Evolutionary conservation across 345 rosid species (phyloP).

Genomic region (Pistacia vera): DNA sequence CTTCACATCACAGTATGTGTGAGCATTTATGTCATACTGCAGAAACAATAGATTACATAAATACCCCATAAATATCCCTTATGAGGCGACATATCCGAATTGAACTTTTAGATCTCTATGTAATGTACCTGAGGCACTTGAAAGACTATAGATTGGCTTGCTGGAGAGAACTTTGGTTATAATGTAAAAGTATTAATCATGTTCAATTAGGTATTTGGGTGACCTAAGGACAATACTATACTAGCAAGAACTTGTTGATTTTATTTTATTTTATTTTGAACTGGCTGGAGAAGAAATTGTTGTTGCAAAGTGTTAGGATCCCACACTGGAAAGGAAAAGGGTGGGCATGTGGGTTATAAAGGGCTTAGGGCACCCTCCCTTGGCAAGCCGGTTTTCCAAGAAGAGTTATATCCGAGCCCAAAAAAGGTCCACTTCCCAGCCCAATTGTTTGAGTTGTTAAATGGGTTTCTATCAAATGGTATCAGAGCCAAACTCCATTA

Average conservation of each 20-base stretch:
- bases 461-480: too few species aligned
- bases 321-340: too few species aligned
- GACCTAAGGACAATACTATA: neutral
- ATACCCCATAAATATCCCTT: neutral
- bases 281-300: neutral
- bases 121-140: neutral
- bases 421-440: too few species aligned
- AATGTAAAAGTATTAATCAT: neutral
- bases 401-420: too few species aligned
- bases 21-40: neutral
- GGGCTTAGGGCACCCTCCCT: too few species aligned
- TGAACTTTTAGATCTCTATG: neutral
- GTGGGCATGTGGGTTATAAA: too few species aligned
- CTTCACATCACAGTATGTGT: neutral
- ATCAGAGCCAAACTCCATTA: too few species aligned
- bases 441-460: too few species aligned
- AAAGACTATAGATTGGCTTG: neutral
- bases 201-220: conserved; percentile 5
- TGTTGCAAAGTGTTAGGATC: neutral
- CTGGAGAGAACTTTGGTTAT: neutral
- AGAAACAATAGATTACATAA: neutral
- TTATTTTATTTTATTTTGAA: neutral
- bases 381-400: too few species aligned
- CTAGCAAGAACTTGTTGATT: neutral
- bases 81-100: neutral